phyloP scores from a whole-genome alignment of 1,139 yeast genomes.

The Debaryomyces sp. region DNA sequence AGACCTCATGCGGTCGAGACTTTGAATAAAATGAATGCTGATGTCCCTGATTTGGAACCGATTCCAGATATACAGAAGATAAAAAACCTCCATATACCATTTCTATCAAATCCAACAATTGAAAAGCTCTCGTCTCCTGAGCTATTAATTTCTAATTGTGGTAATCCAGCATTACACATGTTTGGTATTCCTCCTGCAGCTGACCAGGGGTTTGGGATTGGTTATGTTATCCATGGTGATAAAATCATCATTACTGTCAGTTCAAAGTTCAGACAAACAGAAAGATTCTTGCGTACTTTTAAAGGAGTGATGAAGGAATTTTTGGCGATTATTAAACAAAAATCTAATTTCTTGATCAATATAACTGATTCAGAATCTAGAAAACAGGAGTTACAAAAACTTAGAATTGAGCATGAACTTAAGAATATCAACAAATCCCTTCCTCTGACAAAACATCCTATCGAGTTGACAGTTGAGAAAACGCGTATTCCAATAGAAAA shows the following conservation, averaged over 20 bases:
- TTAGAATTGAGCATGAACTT: constrained; percentile 41
- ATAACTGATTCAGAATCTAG: constrained; percentile 40
- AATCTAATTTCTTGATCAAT: constrained; percentile 36
- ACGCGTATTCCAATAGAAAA: constrained; percentile 23
- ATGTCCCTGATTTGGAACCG: constrained; percentile 30
- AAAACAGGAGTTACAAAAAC: constrained; percentile 35
- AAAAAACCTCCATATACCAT: constrained; percentile 42
- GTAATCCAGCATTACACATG: constrained; percentile 71
- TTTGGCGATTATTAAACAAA: constrained; percentile 45
- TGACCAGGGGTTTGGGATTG: constrained; percentile 76
- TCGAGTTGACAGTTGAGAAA: constrained; percentile 28
- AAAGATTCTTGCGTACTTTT: constrained; percentile 64
- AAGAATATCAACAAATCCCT: constrained; percentile 29
- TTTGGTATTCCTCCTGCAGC: constrained; percentile 80
- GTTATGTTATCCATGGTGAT: constrained; percentile 72
- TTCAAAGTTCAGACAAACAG: constrained; percentile 75
- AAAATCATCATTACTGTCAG: constrained; percentile 61
- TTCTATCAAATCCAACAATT: constrained; percentile 59
- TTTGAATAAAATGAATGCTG: constrained; percentile 47
- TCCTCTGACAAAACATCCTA: constrained; percentile 42
- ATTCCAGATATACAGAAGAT: constrained; percentile 24
- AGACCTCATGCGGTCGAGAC: constrained; percentile 33
- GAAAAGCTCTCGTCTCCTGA: constrained; percentile 47
- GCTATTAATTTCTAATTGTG: constrained; percentile 61
- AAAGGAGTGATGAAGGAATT: constrained; percentile 61